Conservation (phyloP, 2,329 filamentous ascomycete species). For the Aspergillus felis region DNA sequence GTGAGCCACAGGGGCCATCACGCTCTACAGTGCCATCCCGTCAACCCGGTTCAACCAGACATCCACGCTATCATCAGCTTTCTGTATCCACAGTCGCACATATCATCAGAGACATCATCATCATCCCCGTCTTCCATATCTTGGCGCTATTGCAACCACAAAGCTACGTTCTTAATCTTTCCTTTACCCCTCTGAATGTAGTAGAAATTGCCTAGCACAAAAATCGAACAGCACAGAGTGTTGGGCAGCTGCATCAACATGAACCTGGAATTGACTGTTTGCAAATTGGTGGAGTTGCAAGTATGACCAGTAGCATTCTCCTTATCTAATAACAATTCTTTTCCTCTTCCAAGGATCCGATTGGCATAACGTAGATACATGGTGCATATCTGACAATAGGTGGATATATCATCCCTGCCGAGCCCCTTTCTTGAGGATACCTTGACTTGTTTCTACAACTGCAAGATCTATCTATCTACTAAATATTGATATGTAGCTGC, state of each 20-base stretch:
- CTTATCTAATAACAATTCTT: neutral
- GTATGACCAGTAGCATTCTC: neutral
- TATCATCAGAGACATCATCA: no score
- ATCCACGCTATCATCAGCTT: no score
- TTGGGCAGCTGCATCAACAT: neutral
- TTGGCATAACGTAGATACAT: no score
- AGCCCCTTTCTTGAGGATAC: neutral
- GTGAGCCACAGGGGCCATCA: no score
- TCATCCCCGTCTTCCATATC: no score
- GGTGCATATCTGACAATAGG: neutral
- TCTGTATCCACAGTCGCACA: no score
- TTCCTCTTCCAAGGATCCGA: neutral
- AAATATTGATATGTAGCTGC: neutral
- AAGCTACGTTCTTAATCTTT: no score
- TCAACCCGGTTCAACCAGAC: constrained; percentile 25
- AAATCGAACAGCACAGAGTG: no score
- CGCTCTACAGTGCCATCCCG: constrained; percentile 14
- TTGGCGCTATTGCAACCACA: no score
- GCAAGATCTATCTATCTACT: neutral
- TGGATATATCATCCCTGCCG: neutral
- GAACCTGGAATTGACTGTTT: neutral
- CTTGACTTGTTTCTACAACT: neutral
- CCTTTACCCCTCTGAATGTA: no score
- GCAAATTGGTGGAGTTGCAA: neutral
- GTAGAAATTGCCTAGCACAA: no score